Base-by-base conservation (phyloP, 2,329 filamentous ascomycete genomes). In the Phoma sp. region DNA sequence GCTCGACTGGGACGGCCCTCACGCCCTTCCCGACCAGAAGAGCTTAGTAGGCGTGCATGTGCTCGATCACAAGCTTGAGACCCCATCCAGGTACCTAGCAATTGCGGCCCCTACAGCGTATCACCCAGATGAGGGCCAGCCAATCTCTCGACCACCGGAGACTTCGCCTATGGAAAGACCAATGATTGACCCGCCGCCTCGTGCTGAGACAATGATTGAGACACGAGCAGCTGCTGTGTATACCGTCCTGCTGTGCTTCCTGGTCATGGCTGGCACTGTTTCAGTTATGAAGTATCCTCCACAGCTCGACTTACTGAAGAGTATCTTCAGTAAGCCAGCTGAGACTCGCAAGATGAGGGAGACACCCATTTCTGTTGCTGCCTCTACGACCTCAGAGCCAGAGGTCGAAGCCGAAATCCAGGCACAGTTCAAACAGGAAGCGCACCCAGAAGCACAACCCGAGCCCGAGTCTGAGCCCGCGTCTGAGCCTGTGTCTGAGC, bases 31-130 rank as follows among this genome's bases (percentile, higher is more conserved):
- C 12, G 71, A 74, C 24, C 64, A 69, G 44, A 62, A 61, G 24
- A 72, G 69, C n/a, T 61, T 78, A 7, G 69, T 78, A 15, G 76
- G 76, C 6, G 74, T 77, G 3, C 76, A 78, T 54, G 63, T 69
- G 25, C 61, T 78, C 5, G 64, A 74, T 36, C 61, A 68, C 35
- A 61, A 57, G 12, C 43, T 65, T 8, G 65, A 69, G 25, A 57
- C 60, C 19, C 62, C 62, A 24, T 61, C 63, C 35, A 59, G 58
- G 8, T 54, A 69, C 17, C 61, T 46, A 3, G 62, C 60, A 25
- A 72, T 74, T 22, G 66, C 62, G 17, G 67, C 67, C 24, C 67
- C 71, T n/a, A 66, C 62, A 5, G 51, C 63, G 8, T 65, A 62
- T 27, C 58, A 63, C 13, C 57, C 62, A 15, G 52, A 63, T 12